Evolutionary conservation across 208 protist species (phyloP), one percentile per base, ranked within the genome.

Genomic region (Blechomonas ayalai): DNA sequence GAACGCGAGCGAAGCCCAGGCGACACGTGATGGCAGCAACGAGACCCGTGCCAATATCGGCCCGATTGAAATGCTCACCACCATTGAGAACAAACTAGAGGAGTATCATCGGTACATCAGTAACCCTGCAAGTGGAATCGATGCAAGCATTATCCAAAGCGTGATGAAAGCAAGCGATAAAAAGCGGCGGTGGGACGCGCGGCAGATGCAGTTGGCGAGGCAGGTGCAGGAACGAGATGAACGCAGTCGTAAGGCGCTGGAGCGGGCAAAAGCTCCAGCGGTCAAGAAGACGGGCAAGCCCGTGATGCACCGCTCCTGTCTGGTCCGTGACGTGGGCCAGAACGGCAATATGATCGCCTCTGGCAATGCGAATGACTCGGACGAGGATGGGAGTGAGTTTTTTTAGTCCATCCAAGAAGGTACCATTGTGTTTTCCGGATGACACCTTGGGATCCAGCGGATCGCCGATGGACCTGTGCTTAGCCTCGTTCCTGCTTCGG

Each of bases 81-180:
- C 92, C 27, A 89, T 96, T 46, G 90, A 96, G 46, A 92, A 79
- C 47, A 95, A 95, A 50, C 52, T 96, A 18, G 86, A 96, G 52
- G 82, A 90, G 66, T 84, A 82, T 38, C 78, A 84, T 52, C 84
- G 74, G 25, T 85, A 78, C 59, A 82, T 90, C 18, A 66, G 22
- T 19, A 63, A 88, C 41, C 58, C 72, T 7, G 46, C 63, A 48
- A 80, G 85, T 49, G 70, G 68, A 12, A 65, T 90, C 24, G 81
- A 88, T n/a, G 48, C 73, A 15, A 27, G 69, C 3, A 56, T 92
- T 15, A 78, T 92, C 34, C 59, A 73, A 53, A 46, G 61, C 12
- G 69, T 90, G 15, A 80, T 90, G 56, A 95, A 92, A 63, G 57
- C 67, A 6, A 73, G 75, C 44, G 84, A 93, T 56, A 92, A 92